A percentile compares a stretch with the other conserved stretches of the same genome.
Evolutionary conservation across 805 yeast genomes (phyloP).

Genomic region (Priceomyces melissophilus): DNA sequence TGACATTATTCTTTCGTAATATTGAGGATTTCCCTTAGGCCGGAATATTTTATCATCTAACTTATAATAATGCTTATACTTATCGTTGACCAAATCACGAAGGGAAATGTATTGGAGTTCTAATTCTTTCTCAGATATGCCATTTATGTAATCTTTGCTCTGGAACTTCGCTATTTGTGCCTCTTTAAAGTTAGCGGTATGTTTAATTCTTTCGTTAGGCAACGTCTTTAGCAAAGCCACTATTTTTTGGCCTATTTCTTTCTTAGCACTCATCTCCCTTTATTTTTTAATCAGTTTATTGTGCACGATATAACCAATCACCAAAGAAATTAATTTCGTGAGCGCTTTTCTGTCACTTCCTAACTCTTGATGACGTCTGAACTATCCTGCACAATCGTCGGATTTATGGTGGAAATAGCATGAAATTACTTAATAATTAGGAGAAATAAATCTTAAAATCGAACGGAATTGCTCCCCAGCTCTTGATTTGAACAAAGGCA

Average conservation of each 20-base stretch:
- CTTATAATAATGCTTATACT: conserved; percentile 60
- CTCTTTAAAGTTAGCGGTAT: conserved; percentile 67
- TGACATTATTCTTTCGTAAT: conserved; percentile 65
- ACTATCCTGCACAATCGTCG: too few species aligned
- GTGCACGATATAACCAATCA: too few species aligned
- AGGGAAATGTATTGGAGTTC: conserved; percentile 58
- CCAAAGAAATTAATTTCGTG: too few species aligned
- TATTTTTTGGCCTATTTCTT: conserved; percentile 53
- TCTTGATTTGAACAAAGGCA: conserved; percentile 9
- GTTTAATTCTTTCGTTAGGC: conserved; percentile 68
- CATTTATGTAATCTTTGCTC: conserved; percentile 34
- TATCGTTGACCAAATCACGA: conserved; percentile 54
- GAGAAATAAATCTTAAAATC: too few species aligned
- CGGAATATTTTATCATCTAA: conserved; percentile 61
- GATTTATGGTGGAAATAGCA: too few species aligned
- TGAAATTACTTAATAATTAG: too few species aligned
- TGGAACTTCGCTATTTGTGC: conserved; percentile 49
- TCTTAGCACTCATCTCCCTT: not conserved
- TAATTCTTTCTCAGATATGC: conserved; percentile 48
- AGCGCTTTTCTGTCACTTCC: too few species aligned
- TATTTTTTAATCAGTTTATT: too few species aligned
- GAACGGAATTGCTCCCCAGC: not conserved
- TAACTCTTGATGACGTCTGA: too few species aligned
- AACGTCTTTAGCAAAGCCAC: conserved; percentile 56
- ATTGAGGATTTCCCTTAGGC: conserved; percentile 85